Conservation (phyloP, 2,329 filamentous ascomycete genomes). For the Aspergillus chevalieri region DNA sequence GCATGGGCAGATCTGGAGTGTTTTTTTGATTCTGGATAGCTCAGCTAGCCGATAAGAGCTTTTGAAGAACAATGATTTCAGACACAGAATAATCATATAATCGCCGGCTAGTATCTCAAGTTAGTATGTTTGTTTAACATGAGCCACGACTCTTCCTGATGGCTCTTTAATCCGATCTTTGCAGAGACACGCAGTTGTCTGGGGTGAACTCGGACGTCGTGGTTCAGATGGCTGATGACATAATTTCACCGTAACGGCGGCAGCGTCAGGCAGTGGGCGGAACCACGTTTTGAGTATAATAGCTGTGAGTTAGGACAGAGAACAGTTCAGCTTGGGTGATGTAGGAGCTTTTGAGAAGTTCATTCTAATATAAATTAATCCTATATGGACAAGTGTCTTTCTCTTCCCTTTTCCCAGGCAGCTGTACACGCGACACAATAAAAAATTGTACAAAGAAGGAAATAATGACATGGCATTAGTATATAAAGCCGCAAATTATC, state of each 20-base stretch:
- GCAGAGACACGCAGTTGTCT: conserved; percentile 6
- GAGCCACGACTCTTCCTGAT: not conserved
- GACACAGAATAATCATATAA: not conserved
- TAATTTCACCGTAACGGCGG: conserved; percentile 19
- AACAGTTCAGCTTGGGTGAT: no score
- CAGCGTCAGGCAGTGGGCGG: conserved; percentile 12
- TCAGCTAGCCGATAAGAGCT: conserved; percentile 3
- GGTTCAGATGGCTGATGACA: conserved; percentile 20
- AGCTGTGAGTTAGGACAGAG: not conserved
- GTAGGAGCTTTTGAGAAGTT: no score
- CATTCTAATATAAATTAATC: no score
- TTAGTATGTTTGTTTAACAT: no score
- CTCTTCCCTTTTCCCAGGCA: not conserved
- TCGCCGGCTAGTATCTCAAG: not conserved
- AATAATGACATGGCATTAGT: not conserved
- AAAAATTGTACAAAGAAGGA: no score
- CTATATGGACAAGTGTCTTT: no score
- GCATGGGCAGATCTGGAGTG: conserved; percentile 16
- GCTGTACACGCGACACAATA: no score
- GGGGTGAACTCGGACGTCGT: conserved; percentile 6
- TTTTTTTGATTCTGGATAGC: conserved; percentile 7
- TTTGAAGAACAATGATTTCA: not conserved
- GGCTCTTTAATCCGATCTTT: conserved; percentile 3
- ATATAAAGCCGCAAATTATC: no score
- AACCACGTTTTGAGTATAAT: not conserved